Percentiles rank a stretch among this genome's conserved stretches.
These are phyloP conservation scores for Bryoglossum gracile DNA, from an alignment of 495 filamentous ascomycete species.

Conservation along the genomic window DNA sequence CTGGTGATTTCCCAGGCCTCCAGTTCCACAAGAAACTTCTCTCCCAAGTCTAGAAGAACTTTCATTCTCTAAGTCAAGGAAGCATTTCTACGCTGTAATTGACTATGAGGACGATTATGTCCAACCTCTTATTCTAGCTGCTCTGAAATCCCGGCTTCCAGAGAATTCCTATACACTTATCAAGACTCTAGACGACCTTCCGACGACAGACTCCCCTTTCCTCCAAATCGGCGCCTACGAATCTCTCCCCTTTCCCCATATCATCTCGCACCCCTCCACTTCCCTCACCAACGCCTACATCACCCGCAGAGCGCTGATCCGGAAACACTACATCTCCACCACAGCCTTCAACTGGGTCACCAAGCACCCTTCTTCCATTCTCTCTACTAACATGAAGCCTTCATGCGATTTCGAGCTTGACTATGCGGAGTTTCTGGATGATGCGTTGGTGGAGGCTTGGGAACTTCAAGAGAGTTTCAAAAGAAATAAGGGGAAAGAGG, in stretches of 20 bases:
- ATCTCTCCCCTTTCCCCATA: constrained; percentile 69
- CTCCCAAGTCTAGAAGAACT: constrained; percentile 14
- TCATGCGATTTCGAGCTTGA: constrained; percentile 85
- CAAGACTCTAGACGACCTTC: constrained; percentile 34
- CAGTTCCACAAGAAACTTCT: not conserved
- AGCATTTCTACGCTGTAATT: constrained; percentile 63
- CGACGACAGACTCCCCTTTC: constrained; percentile 38
- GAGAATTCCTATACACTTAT: constrained; percentile 35
- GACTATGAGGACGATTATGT: constrained; percentile 83
- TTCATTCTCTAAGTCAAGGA: constrained; percentile 4
- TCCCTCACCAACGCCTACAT: constrained; percentile 75
- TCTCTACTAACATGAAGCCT: constrained; percentile 62
- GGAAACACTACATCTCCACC: constrained; percentile 84
- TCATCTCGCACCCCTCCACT: constrained; percentile 49
- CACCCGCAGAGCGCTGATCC: constrained; percentile 94
- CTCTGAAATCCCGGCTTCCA: constrained; percentile 58
- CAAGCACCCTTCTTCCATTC: constrained; percentile 66
- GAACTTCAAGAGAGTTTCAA: constrained; percentile 72
- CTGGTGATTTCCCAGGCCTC: constrained; percentile 19
- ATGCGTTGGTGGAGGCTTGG: constrained; percentile 81
- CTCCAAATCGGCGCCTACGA: constrained; percentile 89
- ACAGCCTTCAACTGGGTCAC: constrained; percentile 73
- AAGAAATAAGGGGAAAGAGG: constrained; percentile 44
- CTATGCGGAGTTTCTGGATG: constrained; percentile 93
- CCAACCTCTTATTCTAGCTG: constrained; percentile 68